phyloP scores from a whole-genome alignment of 148 eudicot species.

The Cornus controversa region DNA sequence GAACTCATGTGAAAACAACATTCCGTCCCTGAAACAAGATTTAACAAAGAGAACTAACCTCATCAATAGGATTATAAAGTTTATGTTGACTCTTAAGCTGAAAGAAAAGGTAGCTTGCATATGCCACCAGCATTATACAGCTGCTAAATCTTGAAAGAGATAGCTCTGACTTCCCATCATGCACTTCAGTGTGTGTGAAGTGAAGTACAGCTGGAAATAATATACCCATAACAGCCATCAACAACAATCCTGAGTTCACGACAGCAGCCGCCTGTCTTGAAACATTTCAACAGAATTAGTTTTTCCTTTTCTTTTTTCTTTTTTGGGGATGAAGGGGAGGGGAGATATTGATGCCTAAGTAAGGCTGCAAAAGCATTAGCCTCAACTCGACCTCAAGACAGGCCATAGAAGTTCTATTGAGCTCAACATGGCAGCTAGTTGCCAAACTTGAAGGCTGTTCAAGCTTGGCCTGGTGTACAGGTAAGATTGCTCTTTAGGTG shows the following conservation, averaged over 20 bases:
- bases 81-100: constrained; percentile 69
- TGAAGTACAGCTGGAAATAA: constrained; percentile 95
- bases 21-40: not conserved
- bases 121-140: constrained; percentile 90
- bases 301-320: not conserved
- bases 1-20: not conserved
- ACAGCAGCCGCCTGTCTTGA: constrained; percentile 69
- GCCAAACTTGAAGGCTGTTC: too few relatives aligned
- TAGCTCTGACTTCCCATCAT: constrained; percentile 82
- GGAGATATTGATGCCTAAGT: not conserved
- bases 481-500: too few relatives aligned
- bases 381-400: too few relatives aligned
- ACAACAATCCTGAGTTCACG: constrained; percentile 80
- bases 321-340: not conserved
- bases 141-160: constrained; percentile 97
- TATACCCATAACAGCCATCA: constrained; percentile 99
- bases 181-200: constrained; percentile 85
- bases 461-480: too few relatives aligned
- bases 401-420: too few relatives aligned
- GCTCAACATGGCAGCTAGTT: too few relatives aligned
- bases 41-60: constrained; percentile 39
- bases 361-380: too few relatives aligned
- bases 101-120: constrained; percentile 88
- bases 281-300: constrained; percentile 9
- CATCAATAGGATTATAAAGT: constrained; percentile 52